phyloP scores from a whole-genome alignment of 116 monocot species.

The Dioscorea cayenensis region DNA sequence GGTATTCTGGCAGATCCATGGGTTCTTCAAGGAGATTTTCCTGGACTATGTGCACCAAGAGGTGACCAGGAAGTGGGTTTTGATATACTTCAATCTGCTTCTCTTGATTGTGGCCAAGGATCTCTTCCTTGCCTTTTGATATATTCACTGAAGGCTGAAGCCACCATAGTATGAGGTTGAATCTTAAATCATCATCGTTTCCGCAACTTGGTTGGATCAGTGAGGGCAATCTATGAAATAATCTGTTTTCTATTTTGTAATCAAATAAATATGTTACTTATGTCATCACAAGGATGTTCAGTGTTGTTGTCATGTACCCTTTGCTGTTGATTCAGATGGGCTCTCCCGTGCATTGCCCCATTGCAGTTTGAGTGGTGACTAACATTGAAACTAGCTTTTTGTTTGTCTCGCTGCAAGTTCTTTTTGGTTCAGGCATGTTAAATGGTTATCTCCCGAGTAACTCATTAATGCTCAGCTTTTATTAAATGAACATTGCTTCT shows the following conservation, averaged over 20 bases:
- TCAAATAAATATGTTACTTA: neutral
- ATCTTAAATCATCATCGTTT: neutral
- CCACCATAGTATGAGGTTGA: neutral
- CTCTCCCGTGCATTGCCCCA: neutral
- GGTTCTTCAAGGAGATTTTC: slow-evolving; percentile 66
- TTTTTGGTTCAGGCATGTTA: no score
- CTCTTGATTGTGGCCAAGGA: slow-evolving; percentile 60
- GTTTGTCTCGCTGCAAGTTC: neutral
- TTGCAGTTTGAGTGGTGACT: neutral
- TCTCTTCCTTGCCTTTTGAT: slow-evolving; percentile 28
- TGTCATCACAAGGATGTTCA: neutral
- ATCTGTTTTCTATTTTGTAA: neutral
- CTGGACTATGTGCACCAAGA: slow-evolving; percentile 68
- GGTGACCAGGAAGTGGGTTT: slow-evolving; percentile 47
- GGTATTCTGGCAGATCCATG: slow-evolving; percentile 51
- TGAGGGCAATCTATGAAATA: neutral
- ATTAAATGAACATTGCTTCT: no score
- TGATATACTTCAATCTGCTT: slow-evolving; percentile 46
- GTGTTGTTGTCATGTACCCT: neutral
- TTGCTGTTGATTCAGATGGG: neutral
- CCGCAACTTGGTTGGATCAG: neutral
- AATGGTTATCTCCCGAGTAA: no score
- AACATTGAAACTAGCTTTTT: neutral
- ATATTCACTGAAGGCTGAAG: slow-evolving; percentile 12
- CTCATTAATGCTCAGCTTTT: neutral